These are phyloP conservation scores for Vanrija humicola DNA, from an alignment of 1,284 basidiomycete species.

Conservation along the genomic window DNA sequence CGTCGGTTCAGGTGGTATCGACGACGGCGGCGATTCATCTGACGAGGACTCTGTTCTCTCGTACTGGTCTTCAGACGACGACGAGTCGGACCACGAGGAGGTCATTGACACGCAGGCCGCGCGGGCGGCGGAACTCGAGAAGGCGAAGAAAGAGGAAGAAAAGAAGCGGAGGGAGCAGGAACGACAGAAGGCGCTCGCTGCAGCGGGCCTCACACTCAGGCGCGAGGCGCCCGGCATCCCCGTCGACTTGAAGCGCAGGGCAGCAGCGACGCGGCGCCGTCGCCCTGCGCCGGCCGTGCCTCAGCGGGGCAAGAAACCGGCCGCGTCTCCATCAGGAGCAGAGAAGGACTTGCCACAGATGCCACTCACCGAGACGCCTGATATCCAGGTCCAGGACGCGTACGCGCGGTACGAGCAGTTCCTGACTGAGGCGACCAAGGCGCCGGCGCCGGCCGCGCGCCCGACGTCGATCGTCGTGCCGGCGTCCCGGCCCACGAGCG, in stretches of 20 bases:
- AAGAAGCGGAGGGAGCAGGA: slow-evolving; percentile 67
- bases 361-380: neutral
- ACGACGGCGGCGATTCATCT: slow-evolving; percentile 33
- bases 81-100: slow-evolving; percentile 28
- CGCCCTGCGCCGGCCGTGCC: slow-evolving; percentile 15
- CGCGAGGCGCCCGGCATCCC: slow-evolving; percentile 36
- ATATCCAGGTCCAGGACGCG: slow-evolving; percentile 67
- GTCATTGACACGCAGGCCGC: slow-evolving; percentile 9
- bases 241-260: slow-evolving; percentile 42
- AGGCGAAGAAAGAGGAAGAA: slow-evolving; percentile 54
- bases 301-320: neutral
- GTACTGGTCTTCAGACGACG: slow-evolving; percentile 46
- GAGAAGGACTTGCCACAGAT: neutral
- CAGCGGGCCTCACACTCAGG: slow-evolving; percentile 73
- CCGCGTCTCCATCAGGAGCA: neutral
- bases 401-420: slow-evolving; percentile 84
- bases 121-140: slow-evolving; percentile 40
- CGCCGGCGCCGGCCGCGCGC: neutral
- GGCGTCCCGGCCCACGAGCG: neutral
- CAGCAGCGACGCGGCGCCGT: slow-evolving; percentile 34
- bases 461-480: neutral
- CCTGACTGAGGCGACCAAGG: slow-evolving; percentile 51
- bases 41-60: slow-evolving; percentile 36
- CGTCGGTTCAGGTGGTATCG: slow-evolving; percentile 3
- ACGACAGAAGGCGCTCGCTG: slow-evolving; percentile 73